Conservation (phyloP, 1,139 yeast species). For the Meyerozyma sp. region DNA sequence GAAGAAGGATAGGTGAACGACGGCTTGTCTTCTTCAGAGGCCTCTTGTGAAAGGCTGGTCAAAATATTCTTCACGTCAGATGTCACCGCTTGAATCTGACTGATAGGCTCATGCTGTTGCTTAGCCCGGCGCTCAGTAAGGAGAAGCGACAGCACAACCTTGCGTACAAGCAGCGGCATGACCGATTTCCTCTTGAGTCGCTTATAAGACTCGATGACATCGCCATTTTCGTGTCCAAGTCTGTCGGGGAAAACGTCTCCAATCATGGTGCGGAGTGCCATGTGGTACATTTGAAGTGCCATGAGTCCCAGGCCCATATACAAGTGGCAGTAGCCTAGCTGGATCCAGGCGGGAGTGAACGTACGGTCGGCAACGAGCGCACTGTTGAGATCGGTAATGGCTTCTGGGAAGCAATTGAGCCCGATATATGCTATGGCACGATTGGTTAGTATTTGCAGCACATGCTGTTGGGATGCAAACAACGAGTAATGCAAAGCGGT, state of each 20-base stretch:
- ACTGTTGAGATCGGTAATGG: constrained; percentile 30
- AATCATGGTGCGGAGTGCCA: constrained; percentile 24
- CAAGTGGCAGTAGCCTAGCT: constrained; percentile 41
- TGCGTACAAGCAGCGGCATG: constrained; percentile 38
- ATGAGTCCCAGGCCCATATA: constrained; percentile 35
- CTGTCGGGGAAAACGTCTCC: constrained; percentile 30
- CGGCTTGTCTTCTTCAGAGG: constrained; percentile 22
- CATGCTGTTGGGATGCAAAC: constrained; percentile 11
- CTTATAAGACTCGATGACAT: constrained; percentile 16
- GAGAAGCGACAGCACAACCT: constrained; percentile 29
- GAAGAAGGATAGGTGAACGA: constrained; percentile 26
- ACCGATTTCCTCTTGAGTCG: constrained; percentile 17
- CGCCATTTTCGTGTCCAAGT: constrained; percentile 13
- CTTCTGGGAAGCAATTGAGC: constrained; percentile 38
- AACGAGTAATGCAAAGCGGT: constrained; percentile 25
- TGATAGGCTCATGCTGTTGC: constrained; percentile 27
- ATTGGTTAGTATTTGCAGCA: constrained; percentile 35
- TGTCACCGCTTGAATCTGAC: constrained; percentile 19
- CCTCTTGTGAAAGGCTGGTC: constrained; percentile 19
- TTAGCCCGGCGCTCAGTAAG: constrained; percentile 37
- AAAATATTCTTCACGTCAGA: constrained; percentile 25
- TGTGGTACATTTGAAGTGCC: constrained; percentile 30
- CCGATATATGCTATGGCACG: constrained; percentile 43
- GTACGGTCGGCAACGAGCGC: constrained; percentile 29
- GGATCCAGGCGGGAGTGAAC: constrained; percentile 43